A percentile compares a stretch with the other conserved stretches of the same genome.
These are phyloP conservation scores for Gossypium herbaceum DNA, from an alignment of 345 rosid genomes.

Conservation along the genomic window DNA sequence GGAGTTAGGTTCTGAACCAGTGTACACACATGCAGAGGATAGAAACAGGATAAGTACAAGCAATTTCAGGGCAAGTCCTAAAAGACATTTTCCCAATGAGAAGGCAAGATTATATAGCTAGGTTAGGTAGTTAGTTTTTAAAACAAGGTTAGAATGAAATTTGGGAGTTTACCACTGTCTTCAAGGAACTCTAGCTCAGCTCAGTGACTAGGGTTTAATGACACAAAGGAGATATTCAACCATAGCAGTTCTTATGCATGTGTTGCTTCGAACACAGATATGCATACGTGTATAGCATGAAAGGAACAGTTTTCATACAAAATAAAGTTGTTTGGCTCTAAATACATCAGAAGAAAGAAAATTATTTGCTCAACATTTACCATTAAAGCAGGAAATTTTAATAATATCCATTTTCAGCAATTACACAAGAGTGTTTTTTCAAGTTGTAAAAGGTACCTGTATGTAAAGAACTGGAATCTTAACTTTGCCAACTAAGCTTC, in stretches of 20 bases:
- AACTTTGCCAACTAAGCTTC: constrained; percentile 57
- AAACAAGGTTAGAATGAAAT: background rate
- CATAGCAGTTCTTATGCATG: background rate
- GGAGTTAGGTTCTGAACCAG: background rate
- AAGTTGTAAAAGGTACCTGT: constrained; percentile 48
- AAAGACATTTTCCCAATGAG: background rate
- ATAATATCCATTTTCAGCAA: background rate
- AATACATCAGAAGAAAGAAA: background rate
- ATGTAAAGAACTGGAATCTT: constrained; percentile 92
- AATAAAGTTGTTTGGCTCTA: background rate
- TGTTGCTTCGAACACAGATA: background rate
- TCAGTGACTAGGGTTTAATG: background rate
- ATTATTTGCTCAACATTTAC: background rate
- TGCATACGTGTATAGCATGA: background rate
- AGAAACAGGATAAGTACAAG: background rate
- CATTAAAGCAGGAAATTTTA: background rate
- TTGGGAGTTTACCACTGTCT: background rate
- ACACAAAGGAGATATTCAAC: background rate
- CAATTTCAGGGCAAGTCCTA: background rate
- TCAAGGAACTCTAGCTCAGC: background rate
- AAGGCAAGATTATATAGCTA: background rate
- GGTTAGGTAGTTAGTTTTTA: background rate
- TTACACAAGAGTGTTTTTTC: background rate
- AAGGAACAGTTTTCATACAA: background rate
- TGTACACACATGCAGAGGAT: background rate